Conservation (phyloP, 179 eudicot genomes). For the Beta corolliflora region DNA sequence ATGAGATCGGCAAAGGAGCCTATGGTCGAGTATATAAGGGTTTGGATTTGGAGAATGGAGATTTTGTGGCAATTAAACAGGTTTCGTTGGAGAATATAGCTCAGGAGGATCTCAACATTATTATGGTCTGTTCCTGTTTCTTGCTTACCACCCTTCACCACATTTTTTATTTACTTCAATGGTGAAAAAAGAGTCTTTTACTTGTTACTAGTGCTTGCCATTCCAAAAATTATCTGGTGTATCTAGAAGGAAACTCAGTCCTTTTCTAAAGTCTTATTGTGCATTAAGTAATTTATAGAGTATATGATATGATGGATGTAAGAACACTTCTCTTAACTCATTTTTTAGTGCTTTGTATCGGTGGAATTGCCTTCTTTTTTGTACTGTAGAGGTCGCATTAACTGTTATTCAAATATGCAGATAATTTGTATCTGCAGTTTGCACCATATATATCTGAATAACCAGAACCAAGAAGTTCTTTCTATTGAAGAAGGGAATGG, state of each 20-base stretch:
- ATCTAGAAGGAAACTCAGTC: neutral
- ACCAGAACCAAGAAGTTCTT: too few relatives aligned
- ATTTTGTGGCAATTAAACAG: conserved; percentile 97
- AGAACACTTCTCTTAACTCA: neutral
- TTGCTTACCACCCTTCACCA: neutral
- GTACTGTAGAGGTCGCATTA: neutral
- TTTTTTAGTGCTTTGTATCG: neutral
- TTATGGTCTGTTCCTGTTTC: conserved; percentile 62
- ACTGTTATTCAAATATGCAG: too few relatives aligned
- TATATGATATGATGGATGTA: neutral
- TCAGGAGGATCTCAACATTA: conserved; percentile 94
- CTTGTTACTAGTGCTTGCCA: neutral
- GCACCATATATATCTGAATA: too few relatives aligned
- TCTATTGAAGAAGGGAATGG: too few relatives aligned
- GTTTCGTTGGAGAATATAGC: conserved; percentile 96
- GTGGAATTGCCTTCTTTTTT: neutral
- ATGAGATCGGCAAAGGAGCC: conserved; percentile 99
- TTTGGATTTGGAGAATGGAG: conserved; percentile 98
- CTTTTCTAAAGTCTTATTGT: neutral
- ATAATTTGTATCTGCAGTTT: too few relatives aligned
- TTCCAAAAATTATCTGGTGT: neutral
- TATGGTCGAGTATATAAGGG: conserved; percentile 99
- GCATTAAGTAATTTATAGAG: neutral
- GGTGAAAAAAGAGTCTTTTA: neutral
- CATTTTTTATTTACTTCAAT: neutral